phyloP scores from a whole-genome alignment of 805 yeast genomes.

The Wickerhamiella nectarea region DNA sequence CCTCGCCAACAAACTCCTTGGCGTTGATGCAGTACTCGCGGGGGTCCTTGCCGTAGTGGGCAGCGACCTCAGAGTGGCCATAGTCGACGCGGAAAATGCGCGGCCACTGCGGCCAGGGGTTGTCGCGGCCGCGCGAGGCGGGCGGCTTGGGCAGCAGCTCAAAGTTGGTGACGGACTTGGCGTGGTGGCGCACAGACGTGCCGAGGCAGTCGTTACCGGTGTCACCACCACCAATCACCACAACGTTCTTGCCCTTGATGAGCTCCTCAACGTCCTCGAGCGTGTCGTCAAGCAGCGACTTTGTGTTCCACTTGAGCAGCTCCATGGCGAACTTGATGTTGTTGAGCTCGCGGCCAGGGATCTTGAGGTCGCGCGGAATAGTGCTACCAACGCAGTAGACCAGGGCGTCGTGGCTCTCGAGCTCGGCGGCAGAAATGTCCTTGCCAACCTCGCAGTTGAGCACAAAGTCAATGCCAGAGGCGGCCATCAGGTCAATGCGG shows the following conservation, averaged over 20 bases:
- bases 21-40: conserved; percentile 92
- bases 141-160: conserved; percentile 93
- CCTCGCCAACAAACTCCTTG: conserved; percentile 87
- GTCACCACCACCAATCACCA: conserved; percentile 99
- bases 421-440: conserved; percentile 57
- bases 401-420: conserved; percentile 69
- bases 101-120: conserved; percentile 99
- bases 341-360: conserved; percentile 83
- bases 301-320: conserved; percentile 73
- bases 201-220: conserved; percentile 99
- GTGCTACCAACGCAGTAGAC: conserved; percentile 89
- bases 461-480: conserved; percentile 75
- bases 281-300: conserved; percentile 71
- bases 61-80: conserved; percentile 90
- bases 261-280: conserved; percentile 61
- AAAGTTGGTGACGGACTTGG: conserved; percentile 83
- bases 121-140: conserved; percentile 70
- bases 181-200: conserved; percentile 94
- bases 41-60: conserved; percentile 93
- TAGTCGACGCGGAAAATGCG: conserved; percentile 94
- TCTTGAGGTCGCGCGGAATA: conserved; percentile 85
- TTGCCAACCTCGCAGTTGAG: conserved; percentile 74
- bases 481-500: conserved; percentile 78
- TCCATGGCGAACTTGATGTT: conserved; percentile 94
- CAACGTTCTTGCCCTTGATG: conserved; percentile 74